Conservation (phyloP, 2,329 filamentous ascomycete genomes). For the Ophiocordyceps camponoti-floridani region DNA sequence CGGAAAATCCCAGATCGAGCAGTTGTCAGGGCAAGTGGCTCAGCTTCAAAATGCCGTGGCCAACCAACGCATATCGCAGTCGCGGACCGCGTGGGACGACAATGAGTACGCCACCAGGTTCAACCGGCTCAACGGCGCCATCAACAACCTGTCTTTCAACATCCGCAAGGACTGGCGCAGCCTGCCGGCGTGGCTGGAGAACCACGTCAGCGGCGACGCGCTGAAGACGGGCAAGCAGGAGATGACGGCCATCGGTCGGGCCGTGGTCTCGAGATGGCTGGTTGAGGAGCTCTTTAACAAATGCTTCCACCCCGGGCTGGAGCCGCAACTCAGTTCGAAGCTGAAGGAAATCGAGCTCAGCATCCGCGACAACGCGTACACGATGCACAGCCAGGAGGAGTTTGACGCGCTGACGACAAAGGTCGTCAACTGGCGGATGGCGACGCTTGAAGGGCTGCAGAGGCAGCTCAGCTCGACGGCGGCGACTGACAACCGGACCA, state of each 20-base stretch:
- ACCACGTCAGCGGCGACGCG: constrained; percentile 69
- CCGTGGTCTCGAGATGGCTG: constrained; percentile 77
- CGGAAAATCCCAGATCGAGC: constrained; percentile 79
- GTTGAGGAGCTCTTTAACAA: constrained; percentile 81
- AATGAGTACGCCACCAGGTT: constrained; percentile 85
- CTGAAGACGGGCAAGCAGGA: constrained; percentile 81
- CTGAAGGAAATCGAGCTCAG: constrained; percentile 79
- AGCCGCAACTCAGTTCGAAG: constrained; percentile 54
- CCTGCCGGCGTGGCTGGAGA: constrained; percentile 64
- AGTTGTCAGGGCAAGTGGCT: constrained; percentile 74
- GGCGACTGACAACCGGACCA: constrained; percentile 45
- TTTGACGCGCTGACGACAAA: constrained; percentile 75
- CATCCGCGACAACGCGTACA: constrained; percentile 61
- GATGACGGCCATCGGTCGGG: constrained; percentile 89
- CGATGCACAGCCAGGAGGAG: constrained; percentile 64
- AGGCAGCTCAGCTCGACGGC: constrained; percentile 48
- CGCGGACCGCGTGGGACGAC: constrained; percentile 85
- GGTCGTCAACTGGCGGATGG: constrained; percentile 81
- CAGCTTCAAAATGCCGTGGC: constrained; percentile 94
- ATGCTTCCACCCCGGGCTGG: constrained; percentile 81
- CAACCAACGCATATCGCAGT: constrained; percentile 87
- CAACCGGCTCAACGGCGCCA: constrained; percentile 77
- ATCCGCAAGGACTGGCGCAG: constrained; percentile 86
- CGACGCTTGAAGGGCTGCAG: constrained; percentile 80
- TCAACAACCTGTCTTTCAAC: constrained; percentile 88